Conservation (phyloP, 1,284 basidiomycete genomes). For the Pterulicium gracile region DNA sequence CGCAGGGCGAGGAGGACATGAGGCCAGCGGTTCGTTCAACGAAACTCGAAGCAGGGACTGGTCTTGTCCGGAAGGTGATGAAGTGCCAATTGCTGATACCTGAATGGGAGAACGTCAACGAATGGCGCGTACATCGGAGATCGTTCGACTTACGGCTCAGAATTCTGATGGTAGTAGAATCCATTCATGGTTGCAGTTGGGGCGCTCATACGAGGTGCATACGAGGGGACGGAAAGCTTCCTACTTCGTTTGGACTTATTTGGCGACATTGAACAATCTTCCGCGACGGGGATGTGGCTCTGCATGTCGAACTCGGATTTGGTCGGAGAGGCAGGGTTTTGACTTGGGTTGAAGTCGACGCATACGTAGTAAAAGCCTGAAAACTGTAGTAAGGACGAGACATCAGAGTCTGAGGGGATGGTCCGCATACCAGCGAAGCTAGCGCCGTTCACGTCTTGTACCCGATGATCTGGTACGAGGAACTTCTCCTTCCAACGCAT, state of each 20-base stretch:
- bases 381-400: constrained; percentile 12
- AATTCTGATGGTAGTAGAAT: constrained; percentile 91
- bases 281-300: neutral
- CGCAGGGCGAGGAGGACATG: too few relatives aligned
- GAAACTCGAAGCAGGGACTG: constrained; percentile 57
- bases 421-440: constrained; percentile 75
- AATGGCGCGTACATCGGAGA: constrained; percentile 11
- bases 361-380: constrained; percentile 83
- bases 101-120: constrained; percentile 16
- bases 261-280: constrained; percentile 23
- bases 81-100: constrained; percentile 59
- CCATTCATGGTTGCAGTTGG: constrained; percentile 71
- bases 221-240: constrained; percentile 26
- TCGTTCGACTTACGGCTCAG: constrained; percentile 58
- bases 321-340: constrained; percentile 24
- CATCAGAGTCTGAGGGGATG: constrained; percentile 9
- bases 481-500: constrained; percentile 98
- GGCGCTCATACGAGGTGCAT: constrained; percentile 25
- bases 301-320: constrained; percentile 4
- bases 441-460: constrained; percentile 90
- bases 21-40: too few relatives aligned
- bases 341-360: constrained; percentile 60
- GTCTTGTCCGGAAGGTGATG: constrained; percentile 44
- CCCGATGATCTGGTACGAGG: constrained; percentile 87
- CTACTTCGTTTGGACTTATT: constrained; percentile 12